Evolutionary conservation across 768 basidiomycete genomes (phyloP).

Genomic region (Multifurca ochricompacta): DNA sequence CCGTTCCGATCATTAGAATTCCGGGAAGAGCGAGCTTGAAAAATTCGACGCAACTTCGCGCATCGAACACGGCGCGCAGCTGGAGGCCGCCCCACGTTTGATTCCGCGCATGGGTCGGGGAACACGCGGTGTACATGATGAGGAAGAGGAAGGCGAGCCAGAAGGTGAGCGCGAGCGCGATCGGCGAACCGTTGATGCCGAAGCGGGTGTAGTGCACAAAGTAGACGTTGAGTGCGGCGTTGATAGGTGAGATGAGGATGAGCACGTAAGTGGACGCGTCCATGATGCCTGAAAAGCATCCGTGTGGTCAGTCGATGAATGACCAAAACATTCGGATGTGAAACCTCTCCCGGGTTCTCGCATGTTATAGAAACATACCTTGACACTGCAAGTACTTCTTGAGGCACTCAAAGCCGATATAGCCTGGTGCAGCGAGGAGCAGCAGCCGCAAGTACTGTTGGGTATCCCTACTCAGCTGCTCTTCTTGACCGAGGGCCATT

Average conservation of each 20-base stretch:
- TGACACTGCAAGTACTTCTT: slow-evolving; percentile 80
- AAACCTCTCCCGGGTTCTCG: too few species aligned
- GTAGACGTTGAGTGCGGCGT: slow-evolving; percentile 48
- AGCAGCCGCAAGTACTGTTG: slow-evolving; percentile 60
- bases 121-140: slow-evolving; percentile 40
- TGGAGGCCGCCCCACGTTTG: slow-evolving; percentile 59
- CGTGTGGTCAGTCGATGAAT: not conserved
- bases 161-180: slow-evolving; percentile 61
- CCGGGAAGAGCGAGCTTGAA: slow-evolving; percentile 64
- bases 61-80: slow-evolving; percentile 37
- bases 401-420: slow-evolving; percentile 67
- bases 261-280: slow-evolving; percentile 59
- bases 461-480: slow-evolving; percentile 47
- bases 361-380: slow-evolving; percentile 34
- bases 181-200: slow-evolving; percentile 57
- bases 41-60: slow-evolving; percentile 46
- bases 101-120: slow-evolving; percentile 46
- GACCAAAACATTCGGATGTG: too few species aligned
- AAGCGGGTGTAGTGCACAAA: slow-evolving; percentile 60
- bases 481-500: slow-evolving; percentile 54
- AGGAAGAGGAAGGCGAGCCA: slow-evolving; percentile 59
- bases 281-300: slow-evolving; percentile 77
- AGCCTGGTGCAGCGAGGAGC: slow-evolving; percentile 59
- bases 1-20: slow-evolving; percentile 72
- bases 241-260: slow-evolving; percentile 56